Conservation (phyloP, 306 rosid species). For the Cicer bijugum region DNA sequence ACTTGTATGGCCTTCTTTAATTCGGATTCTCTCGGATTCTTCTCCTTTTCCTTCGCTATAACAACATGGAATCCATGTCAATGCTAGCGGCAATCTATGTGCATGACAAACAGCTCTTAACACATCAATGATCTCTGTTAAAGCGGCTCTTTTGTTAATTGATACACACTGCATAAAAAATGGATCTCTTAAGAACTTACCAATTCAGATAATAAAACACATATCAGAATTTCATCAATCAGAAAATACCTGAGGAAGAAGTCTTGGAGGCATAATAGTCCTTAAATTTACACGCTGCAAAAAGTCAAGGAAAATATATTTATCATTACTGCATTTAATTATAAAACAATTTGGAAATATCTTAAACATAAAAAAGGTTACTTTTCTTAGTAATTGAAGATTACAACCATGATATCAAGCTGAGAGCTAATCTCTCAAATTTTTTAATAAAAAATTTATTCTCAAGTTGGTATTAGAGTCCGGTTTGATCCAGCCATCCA, state of each 20-base stretch:
- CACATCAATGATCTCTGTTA: slow-evolving; percentile 80
- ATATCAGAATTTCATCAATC: not conserved
- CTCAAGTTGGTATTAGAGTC: too few species aligned
- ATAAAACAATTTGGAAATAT: slow-evolving; percentile 26
- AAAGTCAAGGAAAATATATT: slow-evolving; percentile 33
- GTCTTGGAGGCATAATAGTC: slow-evolving; percentile 62
- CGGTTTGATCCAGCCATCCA: too few species aligned
- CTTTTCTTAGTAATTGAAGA: slow-evolving; percentile 19
- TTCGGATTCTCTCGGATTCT: slow-evolving; percentile 51
- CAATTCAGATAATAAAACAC: slow-evolving; percentile 34
- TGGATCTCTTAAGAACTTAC: slow-evolving; percentile 36
- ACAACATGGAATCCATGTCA: slow-evolving; percentile 92
- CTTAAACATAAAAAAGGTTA: not conserved
- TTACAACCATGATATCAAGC: slow-evolving; percentile 6
- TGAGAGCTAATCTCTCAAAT: too few species aligned
- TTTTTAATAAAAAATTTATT: too few species aligned
- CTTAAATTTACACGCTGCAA: slow-evolving; percentile 76
- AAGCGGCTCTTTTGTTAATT: slow-evolving; percentile 69
- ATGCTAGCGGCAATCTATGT: slow-evolving; percentile 86
- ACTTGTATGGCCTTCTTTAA: slow-evolving; percentile 54
- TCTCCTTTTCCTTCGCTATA: slow-evolving; percentile 54
- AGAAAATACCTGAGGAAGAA: slow-evolving; percentile 69
- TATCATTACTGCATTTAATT: slow-evolving; percentile 21
- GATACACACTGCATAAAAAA: slow-evolving; percentile 66
- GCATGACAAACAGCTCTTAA: slow-evolving; percentile 91